Percentiles rank a stretch among this genome's conserved stretches.
phyloP scores from a whole-genome alignment of 2,329 filamentous ascomycete species.

The Emmonsiellopsis sp. region DNA sequence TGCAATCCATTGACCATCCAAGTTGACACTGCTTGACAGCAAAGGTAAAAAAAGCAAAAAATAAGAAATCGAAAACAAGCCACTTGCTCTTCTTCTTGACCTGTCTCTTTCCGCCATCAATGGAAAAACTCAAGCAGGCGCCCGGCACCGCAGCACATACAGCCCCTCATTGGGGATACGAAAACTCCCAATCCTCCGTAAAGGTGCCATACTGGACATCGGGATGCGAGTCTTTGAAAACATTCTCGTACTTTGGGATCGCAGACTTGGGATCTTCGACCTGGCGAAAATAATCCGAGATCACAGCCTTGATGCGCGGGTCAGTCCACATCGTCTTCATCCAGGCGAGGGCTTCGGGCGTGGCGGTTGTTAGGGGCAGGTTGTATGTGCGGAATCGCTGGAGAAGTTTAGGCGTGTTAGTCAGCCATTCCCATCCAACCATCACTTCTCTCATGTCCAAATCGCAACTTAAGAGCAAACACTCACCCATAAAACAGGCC shows the following conservation, averaged over 20 bases:
- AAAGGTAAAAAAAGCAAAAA: no score
- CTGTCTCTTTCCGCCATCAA: no score
- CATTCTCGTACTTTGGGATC: slow-evolving; percentile 23
- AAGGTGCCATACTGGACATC: slow-evolving; percentile 21
- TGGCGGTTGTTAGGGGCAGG: slow-evolving; percentile 20
- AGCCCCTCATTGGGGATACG: neutral
- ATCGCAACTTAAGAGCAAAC: neutral
- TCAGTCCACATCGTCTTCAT: slow-evolving; percentile 28
- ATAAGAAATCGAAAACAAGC: no score
- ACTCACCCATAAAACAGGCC: slow-evolving; percentile 30
- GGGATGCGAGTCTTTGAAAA: slow-evolving; percentile 17
- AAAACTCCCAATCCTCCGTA: slow-evolving; percentile 22
- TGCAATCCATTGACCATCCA: no score
- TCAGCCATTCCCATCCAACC: neutral
- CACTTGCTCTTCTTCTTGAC: no score
- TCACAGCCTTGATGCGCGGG: slow-evolving; percentile 16
- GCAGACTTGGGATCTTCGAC: slow-evolving; percentile 20
- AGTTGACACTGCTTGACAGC: no score
- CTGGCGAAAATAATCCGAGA: slow-evolving; percentile 20
- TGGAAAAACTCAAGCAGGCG: no score
- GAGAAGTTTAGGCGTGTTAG: neutral
- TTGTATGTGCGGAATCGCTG: slow-evolving; percentile 27
- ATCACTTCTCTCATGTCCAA: no score
- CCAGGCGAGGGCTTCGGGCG: slow-evolving; percentile 20
- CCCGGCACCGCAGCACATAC: neutral